Base-by-base conservation (phyloP, 1,284 basidiomycete genomes). In the Apiotrichum mycotoxinovorans region DNA sequence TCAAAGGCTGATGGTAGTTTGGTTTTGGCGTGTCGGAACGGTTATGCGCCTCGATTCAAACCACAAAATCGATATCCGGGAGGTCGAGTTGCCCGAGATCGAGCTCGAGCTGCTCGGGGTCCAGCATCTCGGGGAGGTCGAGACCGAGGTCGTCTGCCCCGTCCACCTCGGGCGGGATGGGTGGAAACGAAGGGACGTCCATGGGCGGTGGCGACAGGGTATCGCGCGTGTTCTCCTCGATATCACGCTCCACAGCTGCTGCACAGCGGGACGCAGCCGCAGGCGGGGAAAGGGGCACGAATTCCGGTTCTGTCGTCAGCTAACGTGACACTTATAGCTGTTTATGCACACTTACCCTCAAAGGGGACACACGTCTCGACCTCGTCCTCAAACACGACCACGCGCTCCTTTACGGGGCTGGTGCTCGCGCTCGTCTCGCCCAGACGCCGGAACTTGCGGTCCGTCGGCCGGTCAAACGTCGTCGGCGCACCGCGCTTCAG, bases 401-500 rank as follows among this genome's bases (percentile, higher is more conserved):
- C 20, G 20, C n/a, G 40, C 20, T 41, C 10, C 20, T 37, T 15
- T 8, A 12, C 30, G 30, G 40, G 40, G 9, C 40, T 8, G 17
- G 15, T 8, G 14, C 34, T 20, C 30, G 7, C 27, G 9, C 34
- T 30, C 11, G 12, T 14, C 18, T 48, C 46, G 4, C 14, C 46
- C 4, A 48, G n/a, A 15, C 46, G 46, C 20, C 23, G 33, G 33
- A 48, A 48, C 46, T 48, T 48, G 30, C 33, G 30, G n/a, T 18
- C 46, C 15, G 46, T 48, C 9, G 40, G 35, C 35, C 37, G 34
- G 47, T 49, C 47, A 20, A 38, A 49, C 30, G 34, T 49, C 33
- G 41, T 37, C 25, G n/a, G 42, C 30, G 18, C 33, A 4, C 33
- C 20, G 46, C 46, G 46, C 33, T 48, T 48, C 20, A 48, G 46